Evolutionary conservation across 805 yeast genomes (phyloP).

Genomic region (Spathaspora sp.): DNA sequence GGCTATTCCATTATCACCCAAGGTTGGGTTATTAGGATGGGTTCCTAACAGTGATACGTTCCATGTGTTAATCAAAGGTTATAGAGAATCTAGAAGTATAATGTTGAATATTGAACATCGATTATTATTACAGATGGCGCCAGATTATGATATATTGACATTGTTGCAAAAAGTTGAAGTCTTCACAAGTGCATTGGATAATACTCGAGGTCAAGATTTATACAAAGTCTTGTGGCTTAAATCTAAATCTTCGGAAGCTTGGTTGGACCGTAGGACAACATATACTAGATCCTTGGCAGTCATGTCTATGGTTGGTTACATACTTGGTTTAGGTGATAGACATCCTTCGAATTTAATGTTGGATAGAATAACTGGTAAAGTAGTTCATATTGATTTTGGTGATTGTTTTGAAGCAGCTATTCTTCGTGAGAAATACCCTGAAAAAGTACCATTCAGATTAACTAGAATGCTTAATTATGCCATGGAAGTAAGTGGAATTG

Average conservation of each 20-base stretch:
- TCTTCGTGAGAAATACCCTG: constrained; percentile 94
- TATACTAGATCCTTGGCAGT: constrained; percentile 95
- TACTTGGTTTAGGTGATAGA: constrained; percentile 93
- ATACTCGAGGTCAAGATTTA: constrained; percentile 93
- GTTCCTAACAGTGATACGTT: constrained; percentile 96
- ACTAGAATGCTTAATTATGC: constrained; percentile 97
- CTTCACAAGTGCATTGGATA: constrained; percentile 91
- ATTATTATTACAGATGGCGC: constrained; percentile 97
- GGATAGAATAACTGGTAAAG: constrained; percentile 91
- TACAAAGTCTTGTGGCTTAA: constrained; percentile 95
- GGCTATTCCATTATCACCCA: constrained; percentile 94
- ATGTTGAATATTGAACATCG: constrained; percentile 90
- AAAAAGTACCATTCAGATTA: constrained; percentile 93
- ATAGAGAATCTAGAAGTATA: constrained; percentile 87
- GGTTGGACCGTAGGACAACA: constrained; percentile 96
- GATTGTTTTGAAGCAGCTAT: constrained; percentile 99
- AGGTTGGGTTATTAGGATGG: constrained; percentile 96
- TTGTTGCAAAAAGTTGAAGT: constrained; percentile 92
- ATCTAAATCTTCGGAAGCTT: constrained; percentile 92
- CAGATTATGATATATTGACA: constrained; percentile 87
- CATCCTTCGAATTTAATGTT: constrained; percentile 97
- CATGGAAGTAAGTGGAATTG: constrained; percentile 98
- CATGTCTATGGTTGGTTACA: constrained; percentile 98
- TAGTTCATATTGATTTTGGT: constrained; percentile 96
- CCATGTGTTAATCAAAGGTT: constrained; percentile 88